These are phyloP conservation scores for Gastrolobium villosum DNA, from an alignment of 306 rosid genomes.

Conservation along the genomic window DNA sequence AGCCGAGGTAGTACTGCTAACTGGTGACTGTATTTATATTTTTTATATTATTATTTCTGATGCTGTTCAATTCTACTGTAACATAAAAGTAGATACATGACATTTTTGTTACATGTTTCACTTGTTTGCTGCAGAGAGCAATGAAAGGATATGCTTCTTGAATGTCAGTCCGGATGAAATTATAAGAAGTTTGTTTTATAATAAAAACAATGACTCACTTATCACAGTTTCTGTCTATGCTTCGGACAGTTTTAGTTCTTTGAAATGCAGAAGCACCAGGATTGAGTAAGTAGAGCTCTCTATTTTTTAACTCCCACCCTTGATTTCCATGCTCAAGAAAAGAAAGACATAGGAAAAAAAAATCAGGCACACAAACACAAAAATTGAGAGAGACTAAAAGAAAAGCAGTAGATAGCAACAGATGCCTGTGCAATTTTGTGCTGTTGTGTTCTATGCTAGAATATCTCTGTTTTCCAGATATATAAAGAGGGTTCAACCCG, in stretches of 20 bases:
- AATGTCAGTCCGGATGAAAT: conserved; percentile 96
- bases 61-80: conserved; percentile 6
- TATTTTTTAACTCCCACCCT: neutral
- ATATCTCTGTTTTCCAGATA: conserved; percentile 64
- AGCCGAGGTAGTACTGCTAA: conserved; percentile 54
- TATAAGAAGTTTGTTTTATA: conserved; percentile 89
- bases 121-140: conserved; percentile 76
- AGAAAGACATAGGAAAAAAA: conserved; percentile 16
- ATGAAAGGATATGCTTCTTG: conserved; percentile 94
- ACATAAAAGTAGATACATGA: conserved; percentile 38
- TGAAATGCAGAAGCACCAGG: conserved; percentile 95
- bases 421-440: conserved; percentile 41
- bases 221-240: conserved; percentile 99
- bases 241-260: conserved; percentile 94
- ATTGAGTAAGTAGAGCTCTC: conserved; percentile 71
- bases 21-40: conserved; percentile 20
- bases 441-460: conserved; percentile 42
- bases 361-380: neutral
- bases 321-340: neutral
- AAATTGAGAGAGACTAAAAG: neutral
- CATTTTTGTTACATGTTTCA: conserved; percentile 18
- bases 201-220: conserved; percentile 94
- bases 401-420: conserved; percentile 5
- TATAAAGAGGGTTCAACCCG: conserved; percentile 89
- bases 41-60: neutral